phyloP scores from a whole-genome alignment of 2,329 filamentous ascomycete genomes.

The Basipetospora chlamydospora region DNA sequence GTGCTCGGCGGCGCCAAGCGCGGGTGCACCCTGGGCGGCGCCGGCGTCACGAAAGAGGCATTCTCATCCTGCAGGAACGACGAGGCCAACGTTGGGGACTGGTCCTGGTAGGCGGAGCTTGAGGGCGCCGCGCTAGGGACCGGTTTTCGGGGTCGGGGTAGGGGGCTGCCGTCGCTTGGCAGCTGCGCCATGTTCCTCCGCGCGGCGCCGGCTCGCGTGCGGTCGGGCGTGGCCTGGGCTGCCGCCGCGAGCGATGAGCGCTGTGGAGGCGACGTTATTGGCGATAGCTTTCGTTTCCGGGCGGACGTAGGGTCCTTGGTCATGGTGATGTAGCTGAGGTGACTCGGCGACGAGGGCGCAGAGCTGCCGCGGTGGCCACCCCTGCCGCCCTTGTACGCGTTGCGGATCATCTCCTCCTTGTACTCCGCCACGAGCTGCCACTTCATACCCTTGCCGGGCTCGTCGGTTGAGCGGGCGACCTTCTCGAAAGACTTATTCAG shows the following conservation, averaged over 20 bases:
- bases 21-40: slow-evolving; percentile 58
- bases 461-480: slow-evolving; percentile 78
- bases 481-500: slow-evolving; percentile 92
- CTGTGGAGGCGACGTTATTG: slow-evolving; percentile 39
- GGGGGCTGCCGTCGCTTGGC: slow-evolving; percentile 44
- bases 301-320: slow-evolving; percentile 34
- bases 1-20: slow-evolving; percentile 67
- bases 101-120: slow-evolving; percentile 32
- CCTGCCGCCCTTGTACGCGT: slow-evolving; percentile 45
- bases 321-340: slow-evolving; percentile 46
- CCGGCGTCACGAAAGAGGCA: slow-evolving; percentile 53
- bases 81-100: slow-evolving; percentile 46
- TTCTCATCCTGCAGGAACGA: slow-evolving; percentile 48
- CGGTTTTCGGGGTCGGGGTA: slow-evolving; percentile 40
- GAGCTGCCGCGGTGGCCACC: slow-evolving; percentile 54
- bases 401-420: slow-evolving; percentile 76
- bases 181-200: slow-evolving; percentile 16
- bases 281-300: slow-evolving; percentile 42
- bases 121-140: slow-evolving; percentile 26
- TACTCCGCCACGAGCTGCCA: slow-evolving; percentile 84
- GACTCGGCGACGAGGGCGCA: slow-evolving; percentile 52
- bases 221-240: slow-evolving; percentile 42
- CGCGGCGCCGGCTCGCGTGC: slow-evolving; percentile 14
- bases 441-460: slow-evolving; percentile 98
- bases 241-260: slow-evolving; percentile 32